Evolutionary conservation across 2,329 filamentous ascomycete genomes (phyloP).

Genomic region (Tolypocladium pustulatum): DNA sequence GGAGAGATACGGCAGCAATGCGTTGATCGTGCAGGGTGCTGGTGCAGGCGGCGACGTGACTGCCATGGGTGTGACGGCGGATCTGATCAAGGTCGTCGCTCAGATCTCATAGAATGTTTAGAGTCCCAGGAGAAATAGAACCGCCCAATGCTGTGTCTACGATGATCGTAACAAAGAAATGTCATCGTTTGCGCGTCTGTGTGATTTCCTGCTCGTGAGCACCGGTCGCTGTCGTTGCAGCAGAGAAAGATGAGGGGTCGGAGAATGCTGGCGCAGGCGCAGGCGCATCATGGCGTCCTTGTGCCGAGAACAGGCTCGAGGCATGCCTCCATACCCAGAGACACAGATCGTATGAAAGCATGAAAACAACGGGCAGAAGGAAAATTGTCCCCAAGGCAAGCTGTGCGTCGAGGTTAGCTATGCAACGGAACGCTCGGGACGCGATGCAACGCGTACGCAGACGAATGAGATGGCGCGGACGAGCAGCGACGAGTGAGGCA

Average conservation of each 20-base stretch:
- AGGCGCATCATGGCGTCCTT: neutral
- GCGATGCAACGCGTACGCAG: slow-evolving; percentile 20
- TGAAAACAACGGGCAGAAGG: slow-evolving; percentile 32
- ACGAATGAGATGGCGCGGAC: slow-evolving; percentile 25
- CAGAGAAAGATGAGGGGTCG: neutral
- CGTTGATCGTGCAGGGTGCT: slow-evolving; percentile 87
- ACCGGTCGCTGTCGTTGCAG: neutral
- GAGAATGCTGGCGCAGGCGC: neutral
- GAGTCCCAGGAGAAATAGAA: slow-evolving; percentile 10
- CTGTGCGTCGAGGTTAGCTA: slow-evolving; percentile 15
- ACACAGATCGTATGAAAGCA: slow-evolving; percentile 39
- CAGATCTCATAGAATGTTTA: slow-evolving; percentile 41
- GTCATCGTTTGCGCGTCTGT: slow-evolving; percentile 3
- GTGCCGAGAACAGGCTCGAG: slow-evolving; percentile 8
- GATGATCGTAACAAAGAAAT: neutral
- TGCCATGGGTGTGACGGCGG: slow-evolving; percentile 93
- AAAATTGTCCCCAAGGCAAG: slow-evolving; percentile 34
- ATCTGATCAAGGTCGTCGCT: slow-evolving; percentile 80
- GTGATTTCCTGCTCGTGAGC: slow-evolving; percentile 1
- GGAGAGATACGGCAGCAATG: slow-evolving; percentile 81
- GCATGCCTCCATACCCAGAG: slow-evolving; percentile 42
- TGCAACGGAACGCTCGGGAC: neutral
- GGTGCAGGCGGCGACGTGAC: slow-evolving; percentile 93
- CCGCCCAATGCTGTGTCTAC: neutral
- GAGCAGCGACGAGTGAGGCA: slow-evolving; percentile 19